These are phyloP conservation scores for Xylaria bambusicola DNA, from an alignment of 495 filamentous ascomycete genomes.

Conservation along the genomic window DNA sequence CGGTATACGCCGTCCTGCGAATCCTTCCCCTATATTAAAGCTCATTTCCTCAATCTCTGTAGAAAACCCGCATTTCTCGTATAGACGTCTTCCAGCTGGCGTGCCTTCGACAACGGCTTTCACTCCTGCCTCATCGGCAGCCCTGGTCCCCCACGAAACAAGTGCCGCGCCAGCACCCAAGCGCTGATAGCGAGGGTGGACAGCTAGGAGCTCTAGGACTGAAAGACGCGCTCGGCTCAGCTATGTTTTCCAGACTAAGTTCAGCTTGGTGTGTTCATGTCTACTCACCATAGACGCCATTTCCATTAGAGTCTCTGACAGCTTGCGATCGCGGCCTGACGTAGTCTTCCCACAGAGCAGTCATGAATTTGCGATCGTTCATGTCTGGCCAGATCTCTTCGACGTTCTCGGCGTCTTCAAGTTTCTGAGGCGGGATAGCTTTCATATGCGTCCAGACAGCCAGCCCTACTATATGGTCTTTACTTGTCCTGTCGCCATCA, in stretches of 20 bases:
- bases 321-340: slow-evolving; percentile 22
- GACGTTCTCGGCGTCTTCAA: slow-evolving; percentile 23
- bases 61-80: slow-evolving; percentile 27
- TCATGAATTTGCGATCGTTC: slow-evolving; percentile 27
- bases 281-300: slow-evolving; percentile 25
- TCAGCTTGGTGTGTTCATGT: not conserved
- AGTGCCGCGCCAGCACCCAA: slow-evolving; percentile 54
- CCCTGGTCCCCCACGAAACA: slow-evolving; percentile 51
- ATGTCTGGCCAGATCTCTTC: slow-evolving; percentile 26
- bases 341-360: slow-evolving; percentile 26
- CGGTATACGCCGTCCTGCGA: slow-evolving; percentile 19
- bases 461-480: slow-evolving; percentile 24
- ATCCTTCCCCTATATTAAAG: slow-evolving; percentile 24
- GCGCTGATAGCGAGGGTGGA: slow-evolving; percentile 49
- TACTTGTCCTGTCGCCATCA: not conserved
- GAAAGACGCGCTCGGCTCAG: too few relatives aligned
- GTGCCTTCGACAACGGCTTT: slow-evolving; percentile 31
- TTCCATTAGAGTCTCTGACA: slow-evolving; percentile 14
- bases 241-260: too few relatives aligned
- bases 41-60: slow-evolving; percentile 26
- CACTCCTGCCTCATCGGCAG: slow-evolving; percentile 39
- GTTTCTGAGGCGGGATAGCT: slow-evolving; percentile 20
- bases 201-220: slow-evolving; percentile 52
- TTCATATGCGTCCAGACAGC: slow-evolving; percentile 31
- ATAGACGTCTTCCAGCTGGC: slow-evolving; percentile 22